These are phyloP conservation scores for Sporisorium reilianum DNA, from an alignment of 1,284 basidiomycete species.

Conservation along the genomic window DNA sequence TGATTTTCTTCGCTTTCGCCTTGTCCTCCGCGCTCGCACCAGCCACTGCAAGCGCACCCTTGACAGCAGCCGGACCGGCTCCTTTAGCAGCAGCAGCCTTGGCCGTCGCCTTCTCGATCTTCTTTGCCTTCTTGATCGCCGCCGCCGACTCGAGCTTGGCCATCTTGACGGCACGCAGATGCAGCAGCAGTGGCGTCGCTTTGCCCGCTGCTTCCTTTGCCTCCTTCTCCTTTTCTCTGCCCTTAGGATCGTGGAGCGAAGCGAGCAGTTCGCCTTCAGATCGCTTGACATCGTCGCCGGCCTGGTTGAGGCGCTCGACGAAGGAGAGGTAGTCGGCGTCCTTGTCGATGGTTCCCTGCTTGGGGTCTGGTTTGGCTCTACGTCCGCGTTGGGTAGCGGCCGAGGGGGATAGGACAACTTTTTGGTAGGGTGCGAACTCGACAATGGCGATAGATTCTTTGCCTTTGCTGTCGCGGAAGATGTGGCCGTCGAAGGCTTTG, in stretches of 20 bases:
- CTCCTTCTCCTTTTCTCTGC: conserved; percentile 28
- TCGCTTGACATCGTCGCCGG: conserved; percentile 29
- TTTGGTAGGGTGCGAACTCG: conserved; percentile 93
- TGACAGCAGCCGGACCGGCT: conserved; percentile 4
- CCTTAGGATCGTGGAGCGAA: conserved; percentile 20
- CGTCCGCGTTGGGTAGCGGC: conserved; percentile 5
- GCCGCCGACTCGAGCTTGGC: conserved; percentile 40
- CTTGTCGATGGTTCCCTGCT: conserved; percentile 81
- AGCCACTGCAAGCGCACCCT: background rate
- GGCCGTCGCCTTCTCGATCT: conserved; percentile 16
- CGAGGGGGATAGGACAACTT: conserved; percentile 72
- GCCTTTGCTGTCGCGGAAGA: conserved; percentile 90
- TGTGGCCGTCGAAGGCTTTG: conserved; percentile 87
- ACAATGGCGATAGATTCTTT: conserved; percentile 88
- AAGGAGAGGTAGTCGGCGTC: conserved; percentile 49
- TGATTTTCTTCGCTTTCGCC: conserved; percentile 10
- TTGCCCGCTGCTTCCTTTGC: conserved; percentile 26
- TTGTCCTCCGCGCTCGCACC: conserved; percentile 4
- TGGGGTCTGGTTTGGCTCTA: conserved; percentile 79
- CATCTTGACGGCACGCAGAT: conserved; percentile 49
- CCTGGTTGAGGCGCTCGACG: conserved; percentile 37
- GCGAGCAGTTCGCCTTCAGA: conserved; percentile 54
- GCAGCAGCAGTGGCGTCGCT: conserved; percentile 57
- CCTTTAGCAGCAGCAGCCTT: conserved; percentile 7
- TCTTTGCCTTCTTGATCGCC: conserved; percentile 36